Evolutionary conservation across 345 rosid species (phyloP).

Genomic region (Tarenaya hassleriana): DNA sequence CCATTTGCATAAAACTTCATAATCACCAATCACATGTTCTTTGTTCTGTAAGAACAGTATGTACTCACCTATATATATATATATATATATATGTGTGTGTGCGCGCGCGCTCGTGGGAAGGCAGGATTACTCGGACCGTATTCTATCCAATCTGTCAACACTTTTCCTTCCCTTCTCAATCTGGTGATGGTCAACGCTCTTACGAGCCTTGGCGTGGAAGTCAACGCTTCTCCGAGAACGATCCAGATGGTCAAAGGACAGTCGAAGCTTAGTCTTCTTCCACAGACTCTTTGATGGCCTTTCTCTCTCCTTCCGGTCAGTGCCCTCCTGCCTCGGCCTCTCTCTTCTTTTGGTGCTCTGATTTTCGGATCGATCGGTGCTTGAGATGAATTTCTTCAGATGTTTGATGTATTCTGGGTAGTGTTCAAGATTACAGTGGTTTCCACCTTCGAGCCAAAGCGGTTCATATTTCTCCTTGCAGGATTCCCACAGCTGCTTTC

Average conservation of each 20-base stretch:
- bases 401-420: slow-evolving; percentile 79
- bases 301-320: slow-evolving; percentile 53
- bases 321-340: slow-evolving; percentile 79
- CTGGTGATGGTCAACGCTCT: slow-evolving; percentile 54
- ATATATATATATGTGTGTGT: too few species aligned
- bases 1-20: too few species aligned
- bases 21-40: too few species aligned
- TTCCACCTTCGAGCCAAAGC: slow-evolving; percentile 82
- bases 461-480: slow-evolving; percentile 77
- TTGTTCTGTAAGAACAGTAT: too few species aligned
- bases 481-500: slow-evolving; percentile 71
- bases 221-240: slow-evolving; percentile 88
- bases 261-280: slow-evolving; percentile 37
- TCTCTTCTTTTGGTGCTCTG: slow-evolving; percentile 85
- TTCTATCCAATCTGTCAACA: slow-evolving; percentile 77
- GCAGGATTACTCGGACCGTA: slow-evolving; percentile 46
- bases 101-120: too few species aligned
- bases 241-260: slow-evolving; percentile 64
- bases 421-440: slow-evolving; percentile 87
- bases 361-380: slow-evolving; percentile 42
- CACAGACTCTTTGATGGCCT: slow-evolving; percentile 38
- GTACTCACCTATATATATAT: too few species aligned
- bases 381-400: slow-evolving; percentile 52
- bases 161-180: slow-evolving; percentile 83
- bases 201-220: slow-evolving; percentile 80